Conservation (phyloP, 1,139 yeast species). For the Pichia sp. region DNA sequence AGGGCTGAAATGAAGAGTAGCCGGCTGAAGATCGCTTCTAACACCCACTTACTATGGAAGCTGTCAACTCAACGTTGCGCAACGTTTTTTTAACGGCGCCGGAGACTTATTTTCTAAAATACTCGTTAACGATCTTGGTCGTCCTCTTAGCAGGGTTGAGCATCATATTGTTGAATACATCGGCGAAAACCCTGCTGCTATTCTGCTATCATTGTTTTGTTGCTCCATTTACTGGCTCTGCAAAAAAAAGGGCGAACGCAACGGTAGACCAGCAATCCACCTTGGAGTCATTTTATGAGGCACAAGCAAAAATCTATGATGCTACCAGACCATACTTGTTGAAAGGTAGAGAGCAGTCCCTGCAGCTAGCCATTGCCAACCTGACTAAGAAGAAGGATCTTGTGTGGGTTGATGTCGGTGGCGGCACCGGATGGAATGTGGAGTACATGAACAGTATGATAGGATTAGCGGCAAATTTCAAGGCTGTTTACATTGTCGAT, state of each 20-base stretch:
- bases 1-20: background rate
- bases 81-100: background rate
- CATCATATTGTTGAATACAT: constrained; percentile 15
- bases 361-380: constrained; percentile 57
- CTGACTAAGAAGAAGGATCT: constrained; percentile 41
- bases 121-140: constrained; percentile 6
- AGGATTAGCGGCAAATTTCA: constrained; percentile 47
- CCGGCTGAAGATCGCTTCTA: background rate
- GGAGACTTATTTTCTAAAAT: constrained; percentile 1
- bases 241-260: constrained; percentile 37
- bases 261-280: constrained; percentile 56
- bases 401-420: constrained; percentile 83
- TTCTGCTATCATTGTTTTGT: constrained; percentile 55
- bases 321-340: constrained; percentile 59
- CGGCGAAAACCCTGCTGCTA: constrained; percentile 23
- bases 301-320: constrained; percentile 74
- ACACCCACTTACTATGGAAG: background rate
- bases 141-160: constrained; percentile 1
- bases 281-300: constrained; percentile 66
- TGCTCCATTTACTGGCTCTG: constrained; percentile 54
- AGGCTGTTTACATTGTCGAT: constrained; percentile 68
- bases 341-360: constrained; percentile 66
- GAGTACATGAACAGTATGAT: constrained; percentile 63
- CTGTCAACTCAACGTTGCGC: constrained; percentile 4
- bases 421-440: constrained; percentile 80